phyloP scores from a whole-genome alignment of 371 early-diverging fungal genomes.

The Coemansia linderi region DNA sequence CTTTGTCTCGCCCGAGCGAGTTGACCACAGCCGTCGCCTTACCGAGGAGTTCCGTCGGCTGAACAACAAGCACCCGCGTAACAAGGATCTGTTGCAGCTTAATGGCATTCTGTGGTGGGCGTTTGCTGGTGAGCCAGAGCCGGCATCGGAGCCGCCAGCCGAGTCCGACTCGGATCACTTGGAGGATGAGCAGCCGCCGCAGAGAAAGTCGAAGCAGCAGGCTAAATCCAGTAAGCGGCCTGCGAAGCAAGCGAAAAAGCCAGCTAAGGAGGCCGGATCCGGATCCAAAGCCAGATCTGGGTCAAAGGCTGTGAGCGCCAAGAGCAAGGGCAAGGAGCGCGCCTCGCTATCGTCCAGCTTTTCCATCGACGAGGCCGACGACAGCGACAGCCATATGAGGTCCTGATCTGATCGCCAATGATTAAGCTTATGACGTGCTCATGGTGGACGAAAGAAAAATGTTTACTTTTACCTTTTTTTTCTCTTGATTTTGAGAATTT shows the following conservation, averaged over 20 bases:
- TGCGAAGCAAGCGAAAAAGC: background rate
- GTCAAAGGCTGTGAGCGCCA: background rate
- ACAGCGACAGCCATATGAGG: background rate
- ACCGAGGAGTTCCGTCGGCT: constrained; percentile 59
- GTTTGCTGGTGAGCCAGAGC: constrained; percentile 22
- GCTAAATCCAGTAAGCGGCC: background rate
- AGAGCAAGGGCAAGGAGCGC: background rate
- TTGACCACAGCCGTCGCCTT: constrained; percentile 54
- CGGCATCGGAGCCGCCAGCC: background rate
- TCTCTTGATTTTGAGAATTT: background rate
- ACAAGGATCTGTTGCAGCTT: constrained; percentile 59
- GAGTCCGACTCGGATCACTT: background rate
- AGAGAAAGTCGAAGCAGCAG: background rate
- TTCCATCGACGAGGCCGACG: background rate
- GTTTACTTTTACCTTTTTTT: background rate
- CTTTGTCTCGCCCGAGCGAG: constrained; percentile 72
- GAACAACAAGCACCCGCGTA: constrained; percentile 47
- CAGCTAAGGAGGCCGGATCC: background rate
- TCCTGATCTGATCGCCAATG: background rate
- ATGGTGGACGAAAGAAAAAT: background rate
- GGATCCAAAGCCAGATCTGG: background rate
- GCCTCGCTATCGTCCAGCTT: background rate
- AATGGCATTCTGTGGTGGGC: constrained; percentile 53
- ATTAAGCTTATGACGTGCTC: background rate
- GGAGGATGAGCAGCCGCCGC: background rate